These are phyloP conservation scores for Asterionellopsis glacialis DNA, from an alignment of 108 stramenopile species.

Conservation along the genomic window DNA sequence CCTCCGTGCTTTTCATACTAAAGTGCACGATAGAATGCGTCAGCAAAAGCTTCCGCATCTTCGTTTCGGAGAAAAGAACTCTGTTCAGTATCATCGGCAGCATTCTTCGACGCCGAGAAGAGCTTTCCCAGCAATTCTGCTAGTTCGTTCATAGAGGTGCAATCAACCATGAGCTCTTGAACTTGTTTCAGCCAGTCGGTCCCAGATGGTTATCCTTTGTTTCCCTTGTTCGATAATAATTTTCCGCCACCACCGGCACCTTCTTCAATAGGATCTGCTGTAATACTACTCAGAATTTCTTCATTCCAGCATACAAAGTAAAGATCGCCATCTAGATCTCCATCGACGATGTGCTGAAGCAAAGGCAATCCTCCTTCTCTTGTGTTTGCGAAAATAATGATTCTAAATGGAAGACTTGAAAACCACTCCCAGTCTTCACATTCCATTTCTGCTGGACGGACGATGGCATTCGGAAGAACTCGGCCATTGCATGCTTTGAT, in stretches of 20 bases:
- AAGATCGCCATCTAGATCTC: slow-evolving; percentile 59
- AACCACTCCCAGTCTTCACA: slow-evolving; percentile 38
- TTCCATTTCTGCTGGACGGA: slow-evolving; percentile 36
- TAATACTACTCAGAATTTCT: slow-evolving; percentile 17
- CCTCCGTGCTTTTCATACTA: slow-evolving; percentile 45
- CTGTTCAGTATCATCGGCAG: slow-evolving; percentile 3
- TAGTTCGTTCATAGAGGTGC: slow-evolving; percentile 5
- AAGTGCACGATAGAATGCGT: slow-evolving; percentile 35
- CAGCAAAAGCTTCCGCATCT: slow-evolving; percentile 28
- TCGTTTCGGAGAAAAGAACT: slow-evolving; percentile 7
- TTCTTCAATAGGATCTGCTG: no score
- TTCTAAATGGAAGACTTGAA: slow-evolving; percentile 34
- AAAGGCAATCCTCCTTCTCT: slow-evolving; percentile 13
- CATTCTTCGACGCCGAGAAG: slow-evolving; percentile 17
- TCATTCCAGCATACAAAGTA: slow-evolving; percentile 54
- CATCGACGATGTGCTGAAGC: slow-evolving; percentile 32
- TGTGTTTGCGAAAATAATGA: slow-evolving; percentile 28
- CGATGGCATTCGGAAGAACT: slow-evolving; percentile 14
- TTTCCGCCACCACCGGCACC: no score
- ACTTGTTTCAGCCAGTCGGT: slow-evolving; percentile 29
- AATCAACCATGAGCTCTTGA: slow-evolving; percentile 27
- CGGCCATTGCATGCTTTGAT: slow-evolving; percentile 27
- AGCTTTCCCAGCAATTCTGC: slow-evolving; percentile 17
- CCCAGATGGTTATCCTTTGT: neutral
- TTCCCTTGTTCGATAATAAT: neutral